Evolutionary conservation across 306 rosid species (phyloP).

Genomic region (Quercus variabilis): DNA sequence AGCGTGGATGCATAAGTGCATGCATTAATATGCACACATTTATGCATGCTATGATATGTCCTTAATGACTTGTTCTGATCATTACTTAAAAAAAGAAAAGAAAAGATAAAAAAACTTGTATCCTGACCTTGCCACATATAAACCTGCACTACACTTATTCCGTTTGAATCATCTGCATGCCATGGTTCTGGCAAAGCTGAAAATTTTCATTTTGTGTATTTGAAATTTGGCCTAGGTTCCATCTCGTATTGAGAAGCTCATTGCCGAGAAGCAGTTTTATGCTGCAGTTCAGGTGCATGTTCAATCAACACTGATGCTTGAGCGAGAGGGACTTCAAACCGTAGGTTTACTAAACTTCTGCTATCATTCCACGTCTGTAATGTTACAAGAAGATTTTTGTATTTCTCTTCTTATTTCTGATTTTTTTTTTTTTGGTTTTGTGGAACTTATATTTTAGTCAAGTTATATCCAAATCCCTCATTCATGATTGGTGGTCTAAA

Average conservation of each 20-base stretch:
- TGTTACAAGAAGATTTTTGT: conserved; percentile 10
- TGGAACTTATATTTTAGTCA: not conserved
- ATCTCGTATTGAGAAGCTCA: conserved; percentile 81
- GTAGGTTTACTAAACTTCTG: conserved; percentile 46
- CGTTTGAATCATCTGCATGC: conserved; percentile 7
- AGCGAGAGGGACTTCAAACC: conserved; percentile 91
- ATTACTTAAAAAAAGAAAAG: not conserved
- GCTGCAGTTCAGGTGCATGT: conserved; percentile 94
- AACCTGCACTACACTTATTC: conserved; percentile 8
- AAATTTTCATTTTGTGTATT: conserved; percentile 17
- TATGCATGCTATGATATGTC: conserved; percentile 10
- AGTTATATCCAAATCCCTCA: not conserved
- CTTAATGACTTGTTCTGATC: not conserved
- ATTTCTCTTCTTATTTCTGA: not conserved
- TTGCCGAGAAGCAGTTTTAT: conserved; percentile 88
- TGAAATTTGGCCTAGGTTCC: conserved; percentile 74
- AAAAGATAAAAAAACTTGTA: not conserved
- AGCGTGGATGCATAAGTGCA: conserved; percentile 8
- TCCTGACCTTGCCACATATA: not conserved
- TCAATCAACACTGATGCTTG: conserved; percentile 89
- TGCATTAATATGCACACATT: not conserved
- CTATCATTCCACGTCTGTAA: conserved; percentile 10
- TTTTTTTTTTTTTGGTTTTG: not conserved
- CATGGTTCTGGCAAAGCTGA: conserved; percentile 23
- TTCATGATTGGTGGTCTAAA: not conserved